Conservation (phyloP, 306 rosid genomes). For the Medicago truncatula region MtrunA17r5.0-ANR NC_053049.1:39337501-39338000, state of each 20-base stretch:
- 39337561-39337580: conserved; percentile 71
- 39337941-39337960: too few species aligned
- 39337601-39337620: conserved; percentile 42
- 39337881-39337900: too few species aligned
- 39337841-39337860: too few species aligned
- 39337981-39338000: too few species aligned
- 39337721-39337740: neutral
- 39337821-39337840: too few species aligned
- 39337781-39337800: conserved; percentile 7
- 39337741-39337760: neutral
- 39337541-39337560: conserved; percentile 86
- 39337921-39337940: too few species aligned
- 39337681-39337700: neutral
- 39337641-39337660: neutral
- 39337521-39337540: conserved; percentile 93
- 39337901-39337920: too few species aligned
- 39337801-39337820: too few species aligned
- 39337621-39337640: neutral
- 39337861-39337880: too few species aligned
- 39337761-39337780: neutral
- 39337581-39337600: conserved; percentile 98
- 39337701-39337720: neutral
- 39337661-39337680: neutral
- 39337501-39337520: conserved; percentile 92
- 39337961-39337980: too few species aligned